Evolutionary conservation across 805 yeast genomes (phyloP).

Genomic region (Metschnikowia gelsemii): DNA sequence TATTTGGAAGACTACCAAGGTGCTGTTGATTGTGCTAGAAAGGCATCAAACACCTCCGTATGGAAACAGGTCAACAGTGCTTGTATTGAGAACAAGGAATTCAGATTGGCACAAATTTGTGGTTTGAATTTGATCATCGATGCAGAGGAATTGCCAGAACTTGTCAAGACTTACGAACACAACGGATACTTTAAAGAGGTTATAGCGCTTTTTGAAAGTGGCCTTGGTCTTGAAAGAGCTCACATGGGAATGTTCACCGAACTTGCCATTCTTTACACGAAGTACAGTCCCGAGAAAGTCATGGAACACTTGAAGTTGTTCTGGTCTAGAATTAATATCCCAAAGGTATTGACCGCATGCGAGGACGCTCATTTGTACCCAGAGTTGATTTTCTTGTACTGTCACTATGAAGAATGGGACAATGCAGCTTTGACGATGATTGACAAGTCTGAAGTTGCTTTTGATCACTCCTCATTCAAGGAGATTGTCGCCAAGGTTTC

Average conservation of each 20-base stretch:
- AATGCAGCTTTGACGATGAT: constrained; percentile 96
- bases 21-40: constrained; percentile 98
- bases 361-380: constrained; percentile 95
- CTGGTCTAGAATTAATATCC: constrained; percentile 98
- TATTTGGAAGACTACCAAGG: constrained; percentile 89
- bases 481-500: constrained; percentile 93
- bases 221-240: constrained; percentile 94
- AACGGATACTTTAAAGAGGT: constrained; percentile 91
- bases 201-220: constrained; percentile 90
- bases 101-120: constrained; percentile 96
- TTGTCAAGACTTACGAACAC: constrained; percentile 82
- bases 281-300: constrained; percentile 84
- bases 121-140: constrained; percentile 95
- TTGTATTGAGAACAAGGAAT: constrained; percentile 91
- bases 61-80: constrained; percentile 98
- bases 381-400: constrained; percentile 90
- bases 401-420: constrained; percentile 99
- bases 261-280: constrained; percentile 84
- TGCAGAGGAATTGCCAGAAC: constrained; percentile 92
- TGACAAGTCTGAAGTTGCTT: constrained; percentile 88
- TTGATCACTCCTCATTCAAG: constrained; percentile 91
- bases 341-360: constrained; percentile 92
- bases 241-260: constrained; percentile 99
- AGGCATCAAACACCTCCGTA: constrained; percentile 87
- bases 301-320: constrained; percentile 96